Conservation (phyloP, 345 rosid genomes). For the Conringia planisiliqua region DNA sequence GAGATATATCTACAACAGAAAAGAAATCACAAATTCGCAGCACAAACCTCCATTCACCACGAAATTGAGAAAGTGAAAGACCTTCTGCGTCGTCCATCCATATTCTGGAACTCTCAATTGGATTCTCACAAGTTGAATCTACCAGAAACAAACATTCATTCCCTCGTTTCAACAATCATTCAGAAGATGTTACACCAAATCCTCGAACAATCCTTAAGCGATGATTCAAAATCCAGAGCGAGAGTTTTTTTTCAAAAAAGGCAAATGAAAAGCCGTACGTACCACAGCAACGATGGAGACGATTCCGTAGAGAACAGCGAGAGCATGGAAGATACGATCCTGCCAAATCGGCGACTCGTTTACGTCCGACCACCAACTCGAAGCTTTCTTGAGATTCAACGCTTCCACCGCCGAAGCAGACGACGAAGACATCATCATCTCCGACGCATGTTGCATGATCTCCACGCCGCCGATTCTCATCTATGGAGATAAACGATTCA, state of each 20-base stretch:
- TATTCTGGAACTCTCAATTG: slow-evolving; percentile 91
- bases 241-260: background rate
- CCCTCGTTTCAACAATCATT: background rate
- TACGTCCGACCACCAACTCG: slow-evolving; percentile 68
- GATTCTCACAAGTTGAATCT: slow-evolving; percentile 87
- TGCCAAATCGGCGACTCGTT: slow-evolving; percentile 75
- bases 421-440: slow-evolving; percentile 27
- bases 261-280: background rate
- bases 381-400: slow-evolving; percentile 45
- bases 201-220: background rate
- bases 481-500: slow-evolving; percentile 1
- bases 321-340: slow-evolving; percentile 73
- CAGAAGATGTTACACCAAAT: background rate
- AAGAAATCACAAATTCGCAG: background rate
- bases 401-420: slow-evolving; percentile 36
- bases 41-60: slow-evolving; percentile 82
- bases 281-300: slow-evolving; percentile 79
- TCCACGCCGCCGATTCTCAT: slow-evolving; percentile 34
- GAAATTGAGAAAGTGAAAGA: slow-evolving; percentile 90
- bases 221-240: background rate
- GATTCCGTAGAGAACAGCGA: slow-evolving; percentile 60
- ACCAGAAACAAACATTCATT: slow-evolving; percentile 4
- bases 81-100: slow-evolving; percentile 97
- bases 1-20: background rate
- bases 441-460: slow-evolving; percentile 26